Evolutionary conservation across 2,329 filamentous ascomycete species (phyloP), one percentile per base, ranked within the genome.

Genomic region (Colletotrichum aenigma): DNA sequence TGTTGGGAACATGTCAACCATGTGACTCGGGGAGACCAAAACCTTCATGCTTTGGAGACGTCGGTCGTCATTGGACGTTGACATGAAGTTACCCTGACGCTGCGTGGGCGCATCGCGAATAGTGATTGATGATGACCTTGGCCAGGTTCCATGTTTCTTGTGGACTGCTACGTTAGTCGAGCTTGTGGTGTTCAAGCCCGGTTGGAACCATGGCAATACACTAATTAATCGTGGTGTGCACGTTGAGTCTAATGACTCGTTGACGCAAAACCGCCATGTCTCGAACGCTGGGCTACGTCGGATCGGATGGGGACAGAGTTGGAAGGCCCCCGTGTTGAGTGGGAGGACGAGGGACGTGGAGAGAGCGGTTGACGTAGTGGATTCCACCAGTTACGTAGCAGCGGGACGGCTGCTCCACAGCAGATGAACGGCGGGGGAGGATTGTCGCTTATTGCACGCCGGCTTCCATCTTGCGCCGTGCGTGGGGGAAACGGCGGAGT

Each of bases 311-410:
- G 69, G 21, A 38, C 43, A 58, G 24, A 30, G 16, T 67, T 56
- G 61, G 52, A 18, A 26, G 55, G 24, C 43, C 55, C 43, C 68
- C 30, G 36, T 32, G 69, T 56, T 38, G 36, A 26, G 16, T 58
- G 21, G 69, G 36, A 58, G 58, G 55, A 66, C 68, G 43, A 60
- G 32, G 43, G 10, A 60, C 66, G 21, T 30, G 34, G 34, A 67
- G 56, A 72, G 69, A 36, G 36, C 38, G 26, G 18, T 70, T 76
- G 58, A 75, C 70, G 71, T 75, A 74, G 71, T 60, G 28, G 60
- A 65, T 74, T 62, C 30, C 58, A 62, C 65, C 71, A 66, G 48
- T 55, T 66, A 68, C 58, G 73, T 73, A 75, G 73, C 32, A 56
- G 73, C 55, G 30, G 73, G 58, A 67, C 70, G 64, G 43, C 8